phyloP scores from a whole-genome alignment of 129 eudicot genomes.

The Artemisia annua region DNA sequence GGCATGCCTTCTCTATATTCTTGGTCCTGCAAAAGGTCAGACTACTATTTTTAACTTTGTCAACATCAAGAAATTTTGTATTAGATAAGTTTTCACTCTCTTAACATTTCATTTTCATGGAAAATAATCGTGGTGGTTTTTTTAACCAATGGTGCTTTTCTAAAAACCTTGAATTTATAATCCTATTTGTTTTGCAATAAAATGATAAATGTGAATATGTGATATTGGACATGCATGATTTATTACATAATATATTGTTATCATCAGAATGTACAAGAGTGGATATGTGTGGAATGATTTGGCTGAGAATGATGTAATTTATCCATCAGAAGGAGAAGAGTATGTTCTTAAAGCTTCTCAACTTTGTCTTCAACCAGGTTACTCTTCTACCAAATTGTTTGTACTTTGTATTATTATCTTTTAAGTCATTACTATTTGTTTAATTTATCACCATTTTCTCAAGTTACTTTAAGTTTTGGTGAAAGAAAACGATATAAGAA shows the following conservation, averaged over 20 bases:
- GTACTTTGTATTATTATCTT: too few relatives aligned
- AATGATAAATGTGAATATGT: not conserved
- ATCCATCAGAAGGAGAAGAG: slow-evolving; percentile 76
- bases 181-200: too few relatives aligned
- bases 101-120: too few relatives aligned
- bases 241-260: not conserved
- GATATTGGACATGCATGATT: not conserved
- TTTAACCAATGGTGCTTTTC: too few relatives aligned
- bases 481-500: too few relatives aligned
- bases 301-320: slow-evolving; percentile 70
- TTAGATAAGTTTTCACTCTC: too few relatives aligned
- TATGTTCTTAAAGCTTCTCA: slow-evolving; percentile 91
- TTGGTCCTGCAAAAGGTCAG: slow-evolving; percentile 95
- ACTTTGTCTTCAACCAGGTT: slow-evolving; percentile 56
- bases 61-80: too few relatives aligned
- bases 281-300: slow-evolving; percentile 99
- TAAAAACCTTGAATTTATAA: too few relatives aligned
- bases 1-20: slow-evolving; percentile 93
- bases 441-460: too few relatives aligned
- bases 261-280: slow-evolving; percentile 78
- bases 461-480: too few relatives aligned
- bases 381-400: not conserved
- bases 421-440: too few relatives aligned
- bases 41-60: not conserved
- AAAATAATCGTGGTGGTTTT: too few relatives aligned